A percentile compares a stretch with the other conserved stretches of the same genome.
These are phyloP conservation scores for Trichoderma citrinoviride DNA, from an alignment of 2,329 filamentous ascomycete species.

Conservation along the genomic window DNA sequence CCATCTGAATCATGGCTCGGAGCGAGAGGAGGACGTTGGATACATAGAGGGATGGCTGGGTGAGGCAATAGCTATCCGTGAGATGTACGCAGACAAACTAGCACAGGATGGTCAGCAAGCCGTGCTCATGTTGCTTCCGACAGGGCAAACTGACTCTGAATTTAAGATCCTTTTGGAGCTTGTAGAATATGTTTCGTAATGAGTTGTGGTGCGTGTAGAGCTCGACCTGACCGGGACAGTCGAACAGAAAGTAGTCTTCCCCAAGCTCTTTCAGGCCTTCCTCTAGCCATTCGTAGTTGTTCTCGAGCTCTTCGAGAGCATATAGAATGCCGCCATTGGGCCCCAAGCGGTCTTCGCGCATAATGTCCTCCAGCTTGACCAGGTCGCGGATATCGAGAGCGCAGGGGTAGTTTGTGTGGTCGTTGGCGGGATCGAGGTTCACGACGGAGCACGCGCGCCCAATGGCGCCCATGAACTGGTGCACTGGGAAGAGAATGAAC, in stretches of 20 bases:
- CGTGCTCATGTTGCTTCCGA: neutral
- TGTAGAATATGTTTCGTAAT: conserved; percentile 86
- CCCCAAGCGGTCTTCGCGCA: conserved; percentile 84
- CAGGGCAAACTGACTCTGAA: conserved; percentile 67
- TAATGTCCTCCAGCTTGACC: conserved; percentile 89
- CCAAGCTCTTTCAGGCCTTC: conserved; percentile 73
- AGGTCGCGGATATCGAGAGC: conserved; percentile 88
- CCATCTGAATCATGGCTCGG: conserved; percentile 96
- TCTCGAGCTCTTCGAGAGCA: conserved; percentile 89
- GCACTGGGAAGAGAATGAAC: conserved; percentile 54
- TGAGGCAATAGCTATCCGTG: conserved; percentile 90
- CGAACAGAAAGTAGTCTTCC: conserved; percentile 92
- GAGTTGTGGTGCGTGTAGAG: conserved; percentile 94
- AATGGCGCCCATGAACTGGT: conserved; percentile 96
- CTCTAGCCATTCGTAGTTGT: conserved; percentile 91
- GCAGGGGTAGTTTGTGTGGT: conserved; percentile 82
- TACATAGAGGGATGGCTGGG: conserved; percentile 89
- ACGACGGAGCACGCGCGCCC: conserved; percentile 92
- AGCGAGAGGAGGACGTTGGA: conserved; percentile 90
- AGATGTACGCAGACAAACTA: conserved; percentile 92
- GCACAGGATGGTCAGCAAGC: conserved; percentile 23
- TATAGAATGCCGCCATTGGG: conserved; percentile 93
- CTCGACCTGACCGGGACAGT: conserved; percentile 96
- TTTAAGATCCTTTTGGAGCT: conserved; percentile 75
- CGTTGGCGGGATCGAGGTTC: conserved; percentile 96